Percentiles rank a stretch among this genome's conserved stretches.
These are phyloP conservation scores for Scorias spongiosa DNA, from an alignment of 2,329 filamentous ascomycete genomes.

Conservation along the genomic window DNA sequence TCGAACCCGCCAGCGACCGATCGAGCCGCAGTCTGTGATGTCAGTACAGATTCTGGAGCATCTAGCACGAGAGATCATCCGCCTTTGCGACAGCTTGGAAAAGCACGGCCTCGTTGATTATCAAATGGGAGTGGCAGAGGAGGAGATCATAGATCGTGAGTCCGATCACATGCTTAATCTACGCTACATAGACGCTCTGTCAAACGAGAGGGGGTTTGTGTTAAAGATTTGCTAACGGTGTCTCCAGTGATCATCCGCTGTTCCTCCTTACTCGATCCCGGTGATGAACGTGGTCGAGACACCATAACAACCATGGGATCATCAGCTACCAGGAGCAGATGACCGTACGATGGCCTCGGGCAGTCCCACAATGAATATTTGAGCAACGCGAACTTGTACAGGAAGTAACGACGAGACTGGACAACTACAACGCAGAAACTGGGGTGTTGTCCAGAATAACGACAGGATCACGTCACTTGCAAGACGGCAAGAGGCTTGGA, in stretches of 20 bases:
- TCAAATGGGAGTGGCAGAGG: slow-evolving; percentile 91
- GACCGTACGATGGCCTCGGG: not conserved
- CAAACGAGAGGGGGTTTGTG: not conserved
- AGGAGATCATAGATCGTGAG: slow-evolving; percentile 73
- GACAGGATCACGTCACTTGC: too few relatives aligned
- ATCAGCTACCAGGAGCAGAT: not conserved
- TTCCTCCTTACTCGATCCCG: slow-evolving; percentile 2
- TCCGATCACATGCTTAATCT: slow-evolving; percentile 7
- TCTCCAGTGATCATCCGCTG: slow-evolving; percentile 5
- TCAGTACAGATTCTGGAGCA: slow-evolving; percentile 54
- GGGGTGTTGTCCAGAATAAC: too few relatives aligned
- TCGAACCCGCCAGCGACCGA: slow-evolving; percentile 41
- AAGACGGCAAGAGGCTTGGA: too few relatives aligned
- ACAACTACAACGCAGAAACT: too few relatives aligned
- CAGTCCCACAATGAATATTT: too few relatives aligned
- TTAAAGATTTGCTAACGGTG: not conserved
- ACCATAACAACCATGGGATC: not conserved
- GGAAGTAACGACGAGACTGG: too few relatives aligned
- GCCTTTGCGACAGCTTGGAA: slow-evolving; percentile 74
- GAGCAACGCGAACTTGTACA: too few relatives aligned
- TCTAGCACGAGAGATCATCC: slow-evolving; percentile 69
- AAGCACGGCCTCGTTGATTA: slow-evolving; percentile 92
- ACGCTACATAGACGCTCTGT: not conserved
- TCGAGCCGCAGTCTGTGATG: slow-evolving; percentile 47
- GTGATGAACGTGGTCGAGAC: not conserved